Conservation (phyloP, 169 alveolate species). For the Eimeria sp. region DNA sequence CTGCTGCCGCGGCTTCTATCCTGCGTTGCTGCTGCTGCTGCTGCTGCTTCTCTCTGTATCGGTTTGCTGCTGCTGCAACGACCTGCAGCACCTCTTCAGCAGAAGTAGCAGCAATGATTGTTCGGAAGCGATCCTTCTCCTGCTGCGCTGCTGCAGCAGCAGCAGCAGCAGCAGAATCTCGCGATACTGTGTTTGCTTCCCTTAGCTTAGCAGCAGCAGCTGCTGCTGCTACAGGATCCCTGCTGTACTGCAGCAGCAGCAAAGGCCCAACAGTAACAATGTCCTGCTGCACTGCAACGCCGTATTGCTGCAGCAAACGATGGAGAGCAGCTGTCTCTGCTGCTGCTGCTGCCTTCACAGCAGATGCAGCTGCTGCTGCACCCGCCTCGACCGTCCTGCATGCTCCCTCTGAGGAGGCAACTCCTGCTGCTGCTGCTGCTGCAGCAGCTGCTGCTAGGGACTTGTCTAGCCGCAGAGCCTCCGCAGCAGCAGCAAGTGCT, state of each 20-base stretch:
- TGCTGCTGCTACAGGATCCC: slow-evolving; percentile 10
- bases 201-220: slow-evolving; percentile 63
- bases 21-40: slow-evolving; percentile 31
- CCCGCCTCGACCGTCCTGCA: neutral
- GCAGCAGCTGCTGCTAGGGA: slow-evolving; percentile 1
- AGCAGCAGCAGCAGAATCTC: no score
- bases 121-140: neutral
- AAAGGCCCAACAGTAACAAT: slow-evolving; percentile 21
- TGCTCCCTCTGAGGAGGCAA: neutral
- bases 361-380: neutral
- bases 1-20: no score
- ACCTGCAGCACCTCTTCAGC: slow-evolving; percentile 5
- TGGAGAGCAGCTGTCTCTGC: slow-evolving; percentile 30
- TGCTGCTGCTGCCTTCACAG: neutral
- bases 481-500: slow-evolving; percentile 31
- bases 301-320: slow-evolving; percentile 7
- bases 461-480: neutral
- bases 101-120: slow-evolving; percentile 29
- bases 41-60: neutral
- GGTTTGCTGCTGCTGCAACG: no score
- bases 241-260: slow-evolving; percentile 60
- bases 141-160: slow-evolving; percentile 30
- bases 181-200: slow-evolving; percentile 19
- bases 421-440: neutral
- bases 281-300: slow-evolving; percentile 23